Percentiles rank a stretch among this genome's conserved stretches.
Evolutionary conservation across 257 asterid species (phyloP).

Genomic region (Paulownia fortunei): DNA sequence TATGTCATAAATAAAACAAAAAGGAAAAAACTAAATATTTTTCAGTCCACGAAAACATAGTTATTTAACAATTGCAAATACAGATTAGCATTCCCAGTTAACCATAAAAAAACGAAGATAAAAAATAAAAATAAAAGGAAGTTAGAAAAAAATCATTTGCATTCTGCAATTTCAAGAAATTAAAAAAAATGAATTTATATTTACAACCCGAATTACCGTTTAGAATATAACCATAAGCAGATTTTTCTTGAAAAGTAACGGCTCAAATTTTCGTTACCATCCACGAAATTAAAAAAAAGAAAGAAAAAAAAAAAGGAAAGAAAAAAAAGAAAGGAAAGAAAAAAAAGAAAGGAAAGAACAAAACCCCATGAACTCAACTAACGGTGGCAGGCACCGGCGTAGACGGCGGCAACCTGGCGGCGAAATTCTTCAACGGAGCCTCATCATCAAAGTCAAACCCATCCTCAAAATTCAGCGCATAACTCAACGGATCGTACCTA

Average conservation of each 20-base stretch:
- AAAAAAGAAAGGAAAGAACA: neutral
- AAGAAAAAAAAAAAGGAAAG: neutral
- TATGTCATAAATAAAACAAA: neutral
- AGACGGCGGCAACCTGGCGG: constrained; percentile 63
- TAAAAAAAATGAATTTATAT: neutral
- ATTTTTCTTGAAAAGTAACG: neutral
- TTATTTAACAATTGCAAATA: neutral
- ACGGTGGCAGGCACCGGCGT: constrained; percentile 42
- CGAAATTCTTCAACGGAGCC: constrained; percentile 55
- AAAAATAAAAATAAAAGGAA: neutral
- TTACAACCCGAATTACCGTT: neutral
- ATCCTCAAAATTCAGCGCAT: constrained; percentile 76
- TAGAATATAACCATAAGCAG: neutral
- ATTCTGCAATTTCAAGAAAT: neutral
- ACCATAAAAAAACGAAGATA: neutral
- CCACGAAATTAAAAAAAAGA: neutral
- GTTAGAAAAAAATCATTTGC: neutral
- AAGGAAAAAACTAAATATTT: too few relatives aligned
- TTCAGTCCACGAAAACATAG: neutral
- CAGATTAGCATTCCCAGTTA: neutral
- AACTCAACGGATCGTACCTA: constrained; percentile 79
- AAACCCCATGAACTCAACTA: constrained; percentile 22
- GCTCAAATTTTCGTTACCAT: neutral
- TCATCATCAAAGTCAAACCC: constrained; percentile 49
- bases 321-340: neutral